Evolutionary conservation across 768 basidiomycete genomes (phyloP).

Genomic region (Boletus sp.): DNA sequence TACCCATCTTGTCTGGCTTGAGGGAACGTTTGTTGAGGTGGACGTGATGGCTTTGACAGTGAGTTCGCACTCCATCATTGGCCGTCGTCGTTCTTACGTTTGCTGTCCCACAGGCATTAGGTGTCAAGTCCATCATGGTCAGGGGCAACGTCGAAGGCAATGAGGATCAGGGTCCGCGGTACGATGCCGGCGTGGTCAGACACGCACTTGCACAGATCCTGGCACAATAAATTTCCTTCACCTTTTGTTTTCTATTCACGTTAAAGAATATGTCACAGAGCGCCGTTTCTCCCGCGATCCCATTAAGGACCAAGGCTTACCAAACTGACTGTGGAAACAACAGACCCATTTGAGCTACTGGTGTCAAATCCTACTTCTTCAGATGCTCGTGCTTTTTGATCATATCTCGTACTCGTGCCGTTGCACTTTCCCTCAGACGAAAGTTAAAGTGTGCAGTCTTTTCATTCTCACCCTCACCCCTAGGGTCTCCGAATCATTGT

Average conservation of each 20-base stretch:
- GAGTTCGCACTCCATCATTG: constrained; percentile 23
- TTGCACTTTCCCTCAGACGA: neutral
- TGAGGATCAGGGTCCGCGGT: constrained; percentile 34
- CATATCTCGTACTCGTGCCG: neutral
- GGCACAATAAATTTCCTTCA: constrained; percentile 1
- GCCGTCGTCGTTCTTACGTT: constrained; percentile 1
- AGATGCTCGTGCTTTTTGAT: neutral
- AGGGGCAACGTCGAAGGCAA: constrained; percentile 24
- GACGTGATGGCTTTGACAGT: constrained; percentile 64
- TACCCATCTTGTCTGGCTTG: constrained; percentile 80
- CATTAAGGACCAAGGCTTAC: neutral
- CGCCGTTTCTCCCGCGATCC: constrained; percentile 7
- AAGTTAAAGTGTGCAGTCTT: neutral
- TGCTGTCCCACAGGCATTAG: constrained; percentile 43
- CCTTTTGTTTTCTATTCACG: neutral
- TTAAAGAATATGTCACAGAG: neutral
- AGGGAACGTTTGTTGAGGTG: constrained; percentile 59
- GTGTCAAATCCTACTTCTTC: neutral
- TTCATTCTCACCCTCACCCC: neutral
- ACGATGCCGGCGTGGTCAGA: constrained; percentile 46
- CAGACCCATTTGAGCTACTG: neutral
- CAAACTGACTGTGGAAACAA: constrained; percentile 1
- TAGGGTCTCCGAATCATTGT: neutral
- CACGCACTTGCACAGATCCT: constrained; percentile 40
- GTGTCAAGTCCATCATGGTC: constrained; percentile 58